phyloP scores from a whole-genome alignment of 768 basidiomycete species.

The Tylopilus balloui region DNA sequence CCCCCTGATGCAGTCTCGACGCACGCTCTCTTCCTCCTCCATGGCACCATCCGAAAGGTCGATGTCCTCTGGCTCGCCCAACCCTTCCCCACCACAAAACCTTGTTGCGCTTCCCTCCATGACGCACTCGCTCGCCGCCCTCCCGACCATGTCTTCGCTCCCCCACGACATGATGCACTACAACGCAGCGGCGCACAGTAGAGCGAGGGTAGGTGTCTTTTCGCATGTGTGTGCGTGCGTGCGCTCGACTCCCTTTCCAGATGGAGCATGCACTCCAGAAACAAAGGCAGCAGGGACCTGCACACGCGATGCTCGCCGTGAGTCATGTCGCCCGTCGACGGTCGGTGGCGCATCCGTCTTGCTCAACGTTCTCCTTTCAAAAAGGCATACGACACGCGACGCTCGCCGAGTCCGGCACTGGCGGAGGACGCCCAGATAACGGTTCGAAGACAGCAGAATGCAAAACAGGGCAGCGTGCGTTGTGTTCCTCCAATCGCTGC shows the following conservation, averaged over 20 bases:
- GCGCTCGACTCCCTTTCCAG: constrained; percentile 16
- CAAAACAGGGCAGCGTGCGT: constrained; percentile 22
- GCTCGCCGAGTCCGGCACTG: constrained; percentile 31
- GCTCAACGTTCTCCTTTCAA: neutral
- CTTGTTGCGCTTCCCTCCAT: constrained; percentile 31
- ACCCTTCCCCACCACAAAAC: constrained; percentile 27
- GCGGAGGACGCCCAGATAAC: constrained; percentile 32
- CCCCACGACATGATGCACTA: constrained; percentile 32
- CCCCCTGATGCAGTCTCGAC: constrained; percentile 30
- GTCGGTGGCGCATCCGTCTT: constrained; percentile 3
- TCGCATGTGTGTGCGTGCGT: neutral
- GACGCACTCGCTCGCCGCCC: constrained; percentile 30
- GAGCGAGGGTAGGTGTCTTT: constrained; percentile 23
- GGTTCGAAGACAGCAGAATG: constrained; percentile 27
- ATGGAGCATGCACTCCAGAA: constrained; percentile 31
- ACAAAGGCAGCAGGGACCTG: constrained; percentile 28
- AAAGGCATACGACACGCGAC: constrained; percentile 29
- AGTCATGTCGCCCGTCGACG: neutral
- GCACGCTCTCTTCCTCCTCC: constrained; percentile 29
- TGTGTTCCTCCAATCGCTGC: too few species aligned
- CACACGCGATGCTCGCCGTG: constrained; percentile 25
- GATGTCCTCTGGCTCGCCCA: constrained; percentile 31
- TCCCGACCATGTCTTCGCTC: constrained; percentile 30
- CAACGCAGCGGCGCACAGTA: constrained; percentile 28
- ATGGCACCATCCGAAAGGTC: constrained; percentile 33